These are phyloP conservation scores for Trametes sp. DNA, from an alignment of 1,284 basidiomycete genomes.

Conservation along the genomic window DNA sequence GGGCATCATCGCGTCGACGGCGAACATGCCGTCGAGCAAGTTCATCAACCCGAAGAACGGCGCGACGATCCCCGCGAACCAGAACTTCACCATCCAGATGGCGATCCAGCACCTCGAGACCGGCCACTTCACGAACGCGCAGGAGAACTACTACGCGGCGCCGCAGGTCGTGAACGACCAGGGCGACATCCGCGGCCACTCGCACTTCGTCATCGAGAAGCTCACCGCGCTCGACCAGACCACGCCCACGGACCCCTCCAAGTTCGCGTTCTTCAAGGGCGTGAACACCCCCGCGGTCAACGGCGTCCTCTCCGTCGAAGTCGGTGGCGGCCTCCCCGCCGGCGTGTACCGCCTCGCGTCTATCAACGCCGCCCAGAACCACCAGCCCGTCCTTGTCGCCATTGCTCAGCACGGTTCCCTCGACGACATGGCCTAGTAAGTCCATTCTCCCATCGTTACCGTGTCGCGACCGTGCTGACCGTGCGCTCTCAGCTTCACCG, in stretches of 20 bases:
- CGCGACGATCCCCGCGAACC: slow-evolving; percentile 48
- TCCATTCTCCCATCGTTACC: neutral
- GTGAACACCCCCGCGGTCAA: slow-evolving; percentile 54
- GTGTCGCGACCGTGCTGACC: slow-evolving; percentile 8
- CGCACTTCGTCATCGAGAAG: slow-evolving; percentile 66
- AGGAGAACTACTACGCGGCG: slow-evolving; percentile 58
- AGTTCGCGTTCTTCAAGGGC: slow-evolving; percentile 74
- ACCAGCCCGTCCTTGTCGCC: slow-evolving; percentile 62
- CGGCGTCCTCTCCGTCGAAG: slow-evolving; percentile 59
- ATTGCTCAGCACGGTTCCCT: slow-evolving; percentile 51
- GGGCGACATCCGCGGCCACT: slow-evolving; percentile 46
- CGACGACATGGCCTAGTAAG: slow-evolving; percentile 55
- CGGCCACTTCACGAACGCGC: slow-evolving; percentile 60
- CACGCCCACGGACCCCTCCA: slow-evolving; percentile 59
- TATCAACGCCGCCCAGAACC: slow-evolving; percentile 59
- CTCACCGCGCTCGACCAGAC: slow-evolving; percentile 58
- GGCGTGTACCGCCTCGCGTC: slow-evolving; percentile 62
- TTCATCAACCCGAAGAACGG: slow-evolving; percentile 53
- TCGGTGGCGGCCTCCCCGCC: slow-evolving; percentile 61
- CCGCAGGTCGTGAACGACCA: slow-evolving; percentile 61
- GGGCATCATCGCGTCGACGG: slow-evolving; percentile 48
- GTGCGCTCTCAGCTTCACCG: slow-evolving; percentile 23
- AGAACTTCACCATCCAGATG: slow-evolving; percentile 56
- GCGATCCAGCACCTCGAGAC: slow-evolving; percentile 51
- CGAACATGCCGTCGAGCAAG: slow-evolving; percentile 55